A percentile compares a stretch with the other conserved stretches of the same genome.
Evolutionary conservation across 129 eudicot genomes (phyloP).

Genomic region (Silybum marianum): DNA sequence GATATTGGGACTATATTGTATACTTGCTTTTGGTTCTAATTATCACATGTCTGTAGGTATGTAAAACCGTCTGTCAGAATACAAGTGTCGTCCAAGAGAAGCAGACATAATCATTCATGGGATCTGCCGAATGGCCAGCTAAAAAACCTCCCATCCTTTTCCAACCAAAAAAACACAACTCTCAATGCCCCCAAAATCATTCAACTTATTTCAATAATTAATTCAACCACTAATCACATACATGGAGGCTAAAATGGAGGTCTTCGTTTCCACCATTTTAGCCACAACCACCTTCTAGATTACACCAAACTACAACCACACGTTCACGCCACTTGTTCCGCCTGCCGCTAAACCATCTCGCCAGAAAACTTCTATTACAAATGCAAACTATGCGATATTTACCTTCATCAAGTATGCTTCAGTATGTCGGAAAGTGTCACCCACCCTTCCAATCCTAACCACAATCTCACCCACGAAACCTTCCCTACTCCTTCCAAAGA

Average conservation of each 20-base stretch:
- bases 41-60: too few relatives aligned
- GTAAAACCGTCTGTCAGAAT: too few relatives aligned
- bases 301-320: slow-evolving; percentile 24
- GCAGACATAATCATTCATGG: not conserved
- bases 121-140: not conserved
- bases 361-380: slow-evolving; percentile 46
- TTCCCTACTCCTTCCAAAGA: slow-evolving; percentile 32
- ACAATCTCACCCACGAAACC: slow-evolving; percentile 46
- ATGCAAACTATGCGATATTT: slow-evolving; percentile 50
- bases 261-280: slow-evolving; percentile 33
- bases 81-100: not conserved
- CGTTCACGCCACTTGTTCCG: slow-evolving; percentile 34
- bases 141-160: too few relatives aligned
- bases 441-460: slow-evolving; percentile 54
- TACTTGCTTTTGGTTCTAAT: too few relatives aligned
- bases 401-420: slow-evolving; percentile 65
- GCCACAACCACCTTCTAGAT: slow-evolving; percentile 51
- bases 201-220: not conserved
- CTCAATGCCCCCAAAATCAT: not conserved
- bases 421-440: slow-evolving; percentile 52
- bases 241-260: slow-evolving; percentile 26
- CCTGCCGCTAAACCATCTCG: slow-evolving; percentile 42
- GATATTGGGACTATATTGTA: too few relatives aligned
- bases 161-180: not conserved
- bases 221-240: not conserved